These are phyloP conservation scores for Vigna radiata DNA, from an alignment of 306 rosid species.

Conservation along the genomic window DNA sequence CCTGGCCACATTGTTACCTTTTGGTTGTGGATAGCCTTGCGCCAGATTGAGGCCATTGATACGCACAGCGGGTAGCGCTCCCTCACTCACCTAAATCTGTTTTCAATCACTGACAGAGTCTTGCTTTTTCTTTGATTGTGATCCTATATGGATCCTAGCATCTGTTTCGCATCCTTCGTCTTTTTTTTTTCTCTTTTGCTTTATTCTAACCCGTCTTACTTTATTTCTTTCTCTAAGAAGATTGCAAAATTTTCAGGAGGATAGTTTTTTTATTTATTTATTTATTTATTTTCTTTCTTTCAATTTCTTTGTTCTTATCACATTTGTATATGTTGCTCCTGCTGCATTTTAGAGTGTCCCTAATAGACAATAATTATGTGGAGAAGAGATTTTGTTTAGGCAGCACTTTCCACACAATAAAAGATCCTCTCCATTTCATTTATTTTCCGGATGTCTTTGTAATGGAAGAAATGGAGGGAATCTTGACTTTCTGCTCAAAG, in stretches of 20 bases:
- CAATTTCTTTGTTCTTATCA: background rate
- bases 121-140: slow-evolving; percentile 44
- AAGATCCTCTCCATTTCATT: background rate
- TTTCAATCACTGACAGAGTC: slow-evolving; percentile 54
- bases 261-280: background rate
- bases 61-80: slow-evolving; percentile 85
- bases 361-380: background rate
- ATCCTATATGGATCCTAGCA: slow-evolving; percentile 25
- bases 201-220: background rate
- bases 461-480: background rate
- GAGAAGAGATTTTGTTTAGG: background rate
- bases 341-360: slow-evolving; percentile 16
- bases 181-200: background rate
- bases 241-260: background rate
- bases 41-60: slow-evolving; percentile 94
- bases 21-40: slow-evolving; percentile 91
- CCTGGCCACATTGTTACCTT: slow-evolving; percentile 96
- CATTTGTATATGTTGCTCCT: background rate
- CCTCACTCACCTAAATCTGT: slow-evolving; percentile 36
- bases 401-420: background rate
- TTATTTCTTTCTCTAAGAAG: background rate
- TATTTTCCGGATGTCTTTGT: too few species aligned
- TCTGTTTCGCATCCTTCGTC: background rate
- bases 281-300: background rate
- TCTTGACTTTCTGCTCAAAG: background rate